Evolutionary conservation across 2,329 filamentous ascomycete genomes (phyloP).

Genomic region (Rhynchosporium graminicola): DNA sequence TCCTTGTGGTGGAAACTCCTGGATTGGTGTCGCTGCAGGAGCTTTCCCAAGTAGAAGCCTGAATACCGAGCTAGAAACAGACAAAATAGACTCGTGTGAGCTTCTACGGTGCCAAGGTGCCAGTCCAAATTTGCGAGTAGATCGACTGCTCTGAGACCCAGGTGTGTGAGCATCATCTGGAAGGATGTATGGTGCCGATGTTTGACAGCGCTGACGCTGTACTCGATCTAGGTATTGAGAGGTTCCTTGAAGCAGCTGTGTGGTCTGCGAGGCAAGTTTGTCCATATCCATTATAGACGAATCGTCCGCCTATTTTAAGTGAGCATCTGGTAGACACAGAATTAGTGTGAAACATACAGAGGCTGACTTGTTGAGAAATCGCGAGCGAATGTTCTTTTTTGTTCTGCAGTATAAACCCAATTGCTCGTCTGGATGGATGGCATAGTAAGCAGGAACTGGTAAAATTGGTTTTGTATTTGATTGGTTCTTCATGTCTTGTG

Average conservation of each 20-base stretch:
- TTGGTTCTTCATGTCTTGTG: constrained; percentile 6
- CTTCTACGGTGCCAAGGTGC: constrained; percentile 40
- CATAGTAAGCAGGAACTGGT: constrained; percentile 16
- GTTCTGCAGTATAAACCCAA: constrained; percentile 33
- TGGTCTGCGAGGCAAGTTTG: constrained; percentile 29
- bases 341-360: constrained; percentile 17
- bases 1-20: constrained; percentile 26
- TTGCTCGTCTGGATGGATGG: constrained; percentile 17
- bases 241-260: constrained; percentile 33
- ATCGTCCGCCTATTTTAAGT: constrained; percentile 14
- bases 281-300: not conserved
- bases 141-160: constrained; percentile 22
- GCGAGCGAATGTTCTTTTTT: constrained; percentile 29
- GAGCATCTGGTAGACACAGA: constrained; percentile 6
- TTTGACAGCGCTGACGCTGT: constrained; percentile 15
- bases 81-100: constrained; percentile 37
- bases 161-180: constrained; percentile 13
- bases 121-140: constrained; percentile 33
- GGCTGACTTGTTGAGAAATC: constrained; percentile 20
- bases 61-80: constrained; percentile 37
- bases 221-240: constrained; percentile 28
- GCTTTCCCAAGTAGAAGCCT: constrained; percentile 37
- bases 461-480: constrained; percentile 20
- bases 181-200: not conserved
- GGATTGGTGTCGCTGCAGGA: constrained; percentile 34